These are phyloP conservation scores for Calocybe indica DNA, from an alignment of 768 basidiomycete genomes.

Conservation along the genomic window DNA sequence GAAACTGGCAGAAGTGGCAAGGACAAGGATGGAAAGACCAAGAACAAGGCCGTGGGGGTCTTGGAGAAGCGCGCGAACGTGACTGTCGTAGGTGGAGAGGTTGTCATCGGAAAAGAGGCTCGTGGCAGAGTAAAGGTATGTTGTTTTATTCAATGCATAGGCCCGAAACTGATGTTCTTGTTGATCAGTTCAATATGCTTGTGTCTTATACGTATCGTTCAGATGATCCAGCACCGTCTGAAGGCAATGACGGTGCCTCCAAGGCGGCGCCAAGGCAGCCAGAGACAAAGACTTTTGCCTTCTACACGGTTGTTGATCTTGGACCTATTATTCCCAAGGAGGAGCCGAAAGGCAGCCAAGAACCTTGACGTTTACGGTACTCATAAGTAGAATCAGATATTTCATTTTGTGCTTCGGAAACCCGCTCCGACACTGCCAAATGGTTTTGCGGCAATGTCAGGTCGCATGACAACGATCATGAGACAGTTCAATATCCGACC, in stretches of 20 bases:
- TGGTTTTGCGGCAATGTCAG: too few relatives aligned
- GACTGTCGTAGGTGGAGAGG: conserved; percentile 84
- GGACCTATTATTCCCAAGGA: conserved; percentile 65
- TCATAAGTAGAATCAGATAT: too few relatives aligned
- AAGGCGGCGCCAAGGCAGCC: conserved; percentile 42
- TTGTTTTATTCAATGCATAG: conserved; percentile 3
- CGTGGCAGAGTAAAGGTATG: conserved; percentile 74
- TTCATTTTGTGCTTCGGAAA: too few relatives aligned
- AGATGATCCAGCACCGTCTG: conserved; percentile 72
- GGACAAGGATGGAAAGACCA: conserved; percentile 42
- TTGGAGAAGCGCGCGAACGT: conserved; percentile 88
- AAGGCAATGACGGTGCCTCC: conserved; percentile 46
- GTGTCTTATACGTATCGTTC: conserved; percentile 92
- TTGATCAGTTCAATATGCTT: conserved; percentile 81
- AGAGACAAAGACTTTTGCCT: conserved; percentile 85
- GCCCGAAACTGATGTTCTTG: not conserved
- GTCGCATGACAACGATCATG: too few relatives aligned
- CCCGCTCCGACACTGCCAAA: too few relatives aligned
- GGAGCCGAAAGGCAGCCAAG: conserved; percentile 24
- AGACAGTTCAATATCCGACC: too few relatives aligned
- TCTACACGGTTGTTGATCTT: conserved; percentile 80
- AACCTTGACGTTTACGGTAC: too few relatives aligned
- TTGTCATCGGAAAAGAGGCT: conserved; percentile 78
- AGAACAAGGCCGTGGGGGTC: conserved; percentile 64
- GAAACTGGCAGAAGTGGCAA: conserved; percentile 27